These are phyloP conservation scores for Papiliotrema nemorosa DNA, from an alignment of 1,284 basidiomycete species.

Conservation along the genomic window DNA sequence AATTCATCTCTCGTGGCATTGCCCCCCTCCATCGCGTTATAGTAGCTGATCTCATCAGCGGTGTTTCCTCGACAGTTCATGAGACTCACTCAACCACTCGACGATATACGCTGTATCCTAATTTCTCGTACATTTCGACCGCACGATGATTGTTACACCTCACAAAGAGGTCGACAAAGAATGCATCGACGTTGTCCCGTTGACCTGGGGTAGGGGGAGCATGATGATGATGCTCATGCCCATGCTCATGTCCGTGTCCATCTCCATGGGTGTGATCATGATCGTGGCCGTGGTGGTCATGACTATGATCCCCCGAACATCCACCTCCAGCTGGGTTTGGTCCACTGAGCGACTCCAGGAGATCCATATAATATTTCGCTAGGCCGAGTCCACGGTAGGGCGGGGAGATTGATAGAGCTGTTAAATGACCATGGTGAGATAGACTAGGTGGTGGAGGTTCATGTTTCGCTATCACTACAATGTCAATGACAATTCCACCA, in stretches of 20 bases:
- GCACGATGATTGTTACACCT: constrained; percentile 48
- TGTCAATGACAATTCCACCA: not conserved
- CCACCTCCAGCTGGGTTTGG: not conserved
- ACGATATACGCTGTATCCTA: constrained; percentile 49
- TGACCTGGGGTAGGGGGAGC: not conserved
- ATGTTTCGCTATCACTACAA: constrained; percentile 47
- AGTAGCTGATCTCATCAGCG: constrained; percentile 36
- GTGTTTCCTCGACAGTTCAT: not conserved
- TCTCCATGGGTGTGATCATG: not conserved
- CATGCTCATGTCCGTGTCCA: not conserved
- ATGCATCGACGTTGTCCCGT: constrained; percentile 42
- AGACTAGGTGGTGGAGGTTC: constrained; percentile 46
- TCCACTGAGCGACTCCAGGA: constrained; percentile 38
- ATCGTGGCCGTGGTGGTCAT: not conserved
- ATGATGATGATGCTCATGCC: not conserved
- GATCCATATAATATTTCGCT: constrained; percentile 44
- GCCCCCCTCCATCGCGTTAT: constrained; percentile 48
- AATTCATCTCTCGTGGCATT: constrained; percentile 44
- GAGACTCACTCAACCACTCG: constrained; percentile 49
- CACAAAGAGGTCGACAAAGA: constrained; percentile 50
- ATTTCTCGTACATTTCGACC: constrained; percentile 48
- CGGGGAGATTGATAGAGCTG: constrained; percentile 47
- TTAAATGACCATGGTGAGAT: constrained; percentile 49
- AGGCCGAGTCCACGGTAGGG: constrained; percentile 42
- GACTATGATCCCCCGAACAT: not conserved